A percentile compares a stretch with the other conserved stretches of the same genome.
phyloP scores from a whole-genome alignment of 2,329 filamentous ascomycete genomes.

The Trichoderma sp. region DNA sequence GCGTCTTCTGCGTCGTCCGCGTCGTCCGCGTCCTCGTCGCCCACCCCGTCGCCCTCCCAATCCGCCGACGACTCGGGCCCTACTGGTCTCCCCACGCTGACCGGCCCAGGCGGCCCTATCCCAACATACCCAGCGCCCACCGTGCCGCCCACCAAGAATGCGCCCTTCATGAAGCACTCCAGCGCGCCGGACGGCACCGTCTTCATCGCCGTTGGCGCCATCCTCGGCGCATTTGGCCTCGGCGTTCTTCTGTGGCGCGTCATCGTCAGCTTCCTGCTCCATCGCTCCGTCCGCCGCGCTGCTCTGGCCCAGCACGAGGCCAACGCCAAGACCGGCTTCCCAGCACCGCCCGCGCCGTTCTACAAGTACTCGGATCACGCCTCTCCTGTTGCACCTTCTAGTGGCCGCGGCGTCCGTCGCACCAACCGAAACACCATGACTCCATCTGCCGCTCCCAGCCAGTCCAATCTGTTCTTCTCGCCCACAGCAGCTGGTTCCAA shows the following conservation, averaged over 20 bases:
- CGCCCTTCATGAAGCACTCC: conserved; percentile 90
- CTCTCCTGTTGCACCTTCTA: conserved; percentile 53
- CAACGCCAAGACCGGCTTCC: conserved; percentile 71
- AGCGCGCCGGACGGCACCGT: conserved; percentile 87
- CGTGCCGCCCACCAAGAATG: conserved; percentile 80
- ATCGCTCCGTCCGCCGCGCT: conserved; percentile 85
- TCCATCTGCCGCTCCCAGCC: conserved; percentile 61
- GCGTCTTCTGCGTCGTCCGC: background rate
- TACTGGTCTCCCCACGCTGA: conserved; percentile 49
- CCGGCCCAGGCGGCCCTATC: conserved; percentile 41
- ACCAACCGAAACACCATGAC: conserved; percentile 54
- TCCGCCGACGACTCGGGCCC: conserved; percentile 36
- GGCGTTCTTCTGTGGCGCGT: conserved; percentile 87
- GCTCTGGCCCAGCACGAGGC: conserved; percentile 72
- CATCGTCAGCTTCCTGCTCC: conserved; percentile 86
- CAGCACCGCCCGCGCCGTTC: conserved; percentile 60
- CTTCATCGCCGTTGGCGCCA: conserved; percentile 91
- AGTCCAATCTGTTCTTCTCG: conserved; percentile 87
- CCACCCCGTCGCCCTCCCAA: conserved; percentile 2
- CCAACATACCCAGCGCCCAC: conserved; percentile 70
- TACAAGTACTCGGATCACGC: conserved; percentile 67
- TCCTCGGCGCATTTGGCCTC: conserved; percentile 79
- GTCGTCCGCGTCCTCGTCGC: background rate
- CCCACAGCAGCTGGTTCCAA: conserved; percentile 77
- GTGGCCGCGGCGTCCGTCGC: conserved; percentile 56